Conservation (phyloP, 257 asterid species). For the Capsicum baccatum region DNA sequence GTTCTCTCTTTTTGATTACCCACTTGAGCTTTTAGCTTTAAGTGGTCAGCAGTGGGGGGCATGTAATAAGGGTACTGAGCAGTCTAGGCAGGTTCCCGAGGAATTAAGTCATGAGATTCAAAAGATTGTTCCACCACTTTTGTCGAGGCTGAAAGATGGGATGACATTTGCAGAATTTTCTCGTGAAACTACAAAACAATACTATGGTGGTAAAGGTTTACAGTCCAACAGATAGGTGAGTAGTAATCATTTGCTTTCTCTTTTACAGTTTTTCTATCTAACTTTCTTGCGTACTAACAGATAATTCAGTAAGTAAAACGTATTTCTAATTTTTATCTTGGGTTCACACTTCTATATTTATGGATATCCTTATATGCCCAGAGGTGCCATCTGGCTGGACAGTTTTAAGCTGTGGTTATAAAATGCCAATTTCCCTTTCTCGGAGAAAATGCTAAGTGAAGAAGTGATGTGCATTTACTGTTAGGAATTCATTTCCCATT, state of each 20-base stretch:
- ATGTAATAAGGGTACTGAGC: conserved; percentile 26
- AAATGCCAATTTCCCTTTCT: background rate
- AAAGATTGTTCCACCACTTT: conserved; percentile 68
- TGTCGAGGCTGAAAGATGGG: conserved; percentile 67
- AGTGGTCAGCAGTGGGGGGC: conserved; percentile 33
- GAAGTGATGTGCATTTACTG: background rate
- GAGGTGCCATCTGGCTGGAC: conserved; percentile 9
- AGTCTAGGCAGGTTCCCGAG: conserved; percentile 32
- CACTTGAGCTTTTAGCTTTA: conserved; percentile 41
- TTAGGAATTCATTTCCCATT: background rate
- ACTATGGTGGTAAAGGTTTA: conserved; percentile 78
- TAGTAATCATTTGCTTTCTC: conserved; percentile 24
- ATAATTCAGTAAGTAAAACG: background rate
- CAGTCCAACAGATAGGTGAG: conserved; percentile 67
- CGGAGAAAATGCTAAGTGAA: background rate
- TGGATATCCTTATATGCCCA: background rate
- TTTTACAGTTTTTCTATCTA: background rate
- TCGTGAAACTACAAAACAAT: conserved; percentile 76
- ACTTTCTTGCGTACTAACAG: background rate
- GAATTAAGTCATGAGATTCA: conserved; percentile 45
- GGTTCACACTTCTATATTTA: background rate
- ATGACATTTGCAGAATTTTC: conserved; percentile 94
- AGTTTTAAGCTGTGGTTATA: background rate
- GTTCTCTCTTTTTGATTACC: conserved; percentile 66
- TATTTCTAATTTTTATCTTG: conserved; percentile 17